phyloP scores from a whole-genome alignment of 1,284 basidiomycete species.

The Puccinia hordei region DNA sequence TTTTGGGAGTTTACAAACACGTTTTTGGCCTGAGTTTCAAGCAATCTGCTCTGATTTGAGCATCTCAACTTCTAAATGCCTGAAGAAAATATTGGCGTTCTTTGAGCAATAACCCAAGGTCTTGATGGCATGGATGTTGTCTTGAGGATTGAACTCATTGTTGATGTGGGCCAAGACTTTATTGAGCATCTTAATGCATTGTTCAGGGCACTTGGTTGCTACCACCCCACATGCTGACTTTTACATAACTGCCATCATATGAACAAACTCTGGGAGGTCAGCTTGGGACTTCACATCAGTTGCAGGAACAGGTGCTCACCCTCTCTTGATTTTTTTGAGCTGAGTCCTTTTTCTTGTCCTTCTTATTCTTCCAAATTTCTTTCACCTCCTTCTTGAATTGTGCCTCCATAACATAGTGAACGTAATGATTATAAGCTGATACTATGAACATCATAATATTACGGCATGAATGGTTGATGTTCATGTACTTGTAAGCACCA shows the following conservation, averaged over 20 bases:
- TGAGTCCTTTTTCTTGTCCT: slow-evolving; percentile 1
- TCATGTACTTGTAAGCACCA: slow-evolving; percentile 24
- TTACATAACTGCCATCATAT: neutral
- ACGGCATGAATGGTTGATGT: slow-evolving; percentile 1
- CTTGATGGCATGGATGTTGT: slow-evolving; percentile 1
- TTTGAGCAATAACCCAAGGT: neutral
- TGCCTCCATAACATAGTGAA: slow-evolving; percentile 23
- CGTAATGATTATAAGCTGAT: slow-evolving; percentile 24
- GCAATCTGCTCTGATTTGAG: neutral
- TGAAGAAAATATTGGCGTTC: slow-evolving; percentile 14
- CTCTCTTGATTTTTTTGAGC: neutral
- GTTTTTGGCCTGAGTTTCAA: neutral
- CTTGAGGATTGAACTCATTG: slow-evolving; percentile 1
- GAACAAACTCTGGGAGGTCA: neutral
- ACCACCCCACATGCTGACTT: neutral
- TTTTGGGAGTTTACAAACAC: neutral
- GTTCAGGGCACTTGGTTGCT: neutral
- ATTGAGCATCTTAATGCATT: neutral
- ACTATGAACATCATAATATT: neutral
- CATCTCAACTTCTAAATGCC: slow-evolving; percentile 22
- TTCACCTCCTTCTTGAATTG: no score
- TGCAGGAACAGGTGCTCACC: slow-evolving; percentile 4
- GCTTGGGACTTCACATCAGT: neutral
- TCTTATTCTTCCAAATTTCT: slow-evolving; percentile 6
- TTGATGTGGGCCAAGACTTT: slow-evolving; percentile 22